phyloP scores from a whole-genome alignment of 495 filamentous ascomycete species.

The Xylaria bambusicola region DNA sequence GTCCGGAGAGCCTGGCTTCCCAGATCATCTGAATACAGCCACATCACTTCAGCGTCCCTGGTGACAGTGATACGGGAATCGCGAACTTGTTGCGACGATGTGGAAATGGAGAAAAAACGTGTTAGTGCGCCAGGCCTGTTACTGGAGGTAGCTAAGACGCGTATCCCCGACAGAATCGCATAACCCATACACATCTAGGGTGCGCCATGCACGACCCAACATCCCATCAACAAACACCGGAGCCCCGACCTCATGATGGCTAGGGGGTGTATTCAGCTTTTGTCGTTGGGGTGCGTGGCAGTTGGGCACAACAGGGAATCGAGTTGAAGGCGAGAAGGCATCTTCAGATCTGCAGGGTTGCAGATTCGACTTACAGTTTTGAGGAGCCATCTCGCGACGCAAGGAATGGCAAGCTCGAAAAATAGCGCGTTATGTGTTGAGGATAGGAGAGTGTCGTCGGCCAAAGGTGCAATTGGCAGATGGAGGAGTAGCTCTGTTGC shows the following conservation, averaged over 20 bases:
- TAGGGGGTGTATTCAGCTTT: neutral
- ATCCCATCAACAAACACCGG: too few species aligned
- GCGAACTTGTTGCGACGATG: neutral
- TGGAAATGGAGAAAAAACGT: neutral
- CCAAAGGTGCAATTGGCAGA: neutral
- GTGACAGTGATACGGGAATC: neutral
- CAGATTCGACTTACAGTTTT: constrained; percentile 28
- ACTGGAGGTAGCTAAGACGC: neutral
- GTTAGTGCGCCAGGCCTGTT: neutral
- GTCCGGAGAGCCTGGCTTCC: neutral
- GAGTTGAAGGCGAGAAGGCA: neutral
- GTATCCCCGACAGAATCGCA: neutral
- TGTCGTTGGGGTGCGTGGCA: neutral
- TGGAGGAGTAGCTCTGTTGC: neutral
- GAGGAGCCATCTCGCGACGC: constrained; percentile 30
- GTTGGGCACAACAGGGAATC: neutral
- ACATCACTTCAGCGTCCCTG: neutral
- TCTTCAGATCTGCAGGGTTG: neutral
- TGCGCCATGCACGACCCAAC: neutral
- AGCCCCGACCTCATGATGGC: too few species aligned
- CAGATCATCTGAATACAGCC: neutral
- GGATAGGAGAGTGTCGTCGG: neutral
- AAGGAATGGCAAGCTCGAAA: neutral
- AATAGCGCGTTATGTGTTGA: neutral
- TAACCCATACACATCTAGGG: neutral